Evolutionary conservation across 495 filamentous ascomycete genomes (phyloP).

Genomic region (Penicillium manginii): DNA sequence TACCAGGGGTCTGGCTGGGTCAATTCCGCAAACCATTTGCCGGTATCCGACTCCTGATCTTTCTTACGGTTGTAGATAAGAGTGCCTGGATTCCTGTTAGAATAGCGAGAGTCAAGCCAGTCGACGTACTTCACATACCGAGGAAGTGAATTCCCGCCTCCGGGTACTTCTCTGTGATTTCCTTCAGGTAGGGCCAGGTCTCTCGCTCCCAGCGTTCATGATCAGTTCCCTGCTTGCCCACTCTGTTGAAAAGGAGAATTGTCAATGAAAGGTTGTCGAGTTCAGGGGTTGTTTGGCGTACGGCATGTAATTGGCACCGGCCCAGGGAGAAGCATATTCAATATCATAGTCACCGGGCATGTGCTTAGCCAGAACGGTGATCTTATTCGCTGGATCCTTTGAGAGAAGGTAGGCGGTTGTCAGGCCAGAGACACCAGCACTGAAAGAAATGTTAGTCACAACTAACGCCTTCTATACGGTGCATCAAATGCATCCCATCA

Average conservation of each 20-base stretch:
- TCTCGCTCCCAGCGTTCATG: conserved; percentile 64
- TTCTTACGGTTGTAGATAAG: conserved; percentile 67
- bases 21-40: conserved; percentile 64
- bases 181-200: conserved; percentile 69
- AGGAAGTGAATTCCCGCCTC: conserved; percentile 92
- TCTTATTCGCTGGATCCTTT: conserved; percentile 63
- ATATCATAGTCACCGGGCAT: conserved; percentile 99
- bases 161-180: conserved; percentile 69
- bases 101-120: not conserved
- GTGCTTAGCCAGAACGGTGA: conserved; percentile 90
- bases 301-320: conserved; percentile 92
- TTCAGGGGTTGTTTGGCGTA: conserved; percentile 31
- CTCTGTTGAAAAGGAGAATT: conserved; percentile 34
- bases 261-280: conserved; percentile 14
- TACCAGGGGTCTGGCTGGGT: conserved; percentile 80
- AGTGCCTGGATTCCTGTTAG: conserved; percentile 40
- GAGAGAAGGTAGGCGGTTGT: conserved; percentile 89
- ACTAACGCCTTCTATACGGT: not conserved
- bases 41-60: conserved; percentile 54
- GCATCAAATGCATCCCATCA: not conserved
- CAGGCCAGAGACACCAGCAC: conserved; percentile 88
- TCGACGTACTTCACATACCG: conserved; percentile 45
- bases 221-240: conserved; percentile 55
- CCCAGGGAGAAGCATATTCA: conserved; percentile 95
- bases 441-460: conserved; percentile 39